A percentile compares a stretch with the other conserved stretches of the same genome.
These are phyloP conservation scores for Corrigiola litoralis DNA, from an alignment of 179 eudicot species.

Conservation along the genomic window DNA sequence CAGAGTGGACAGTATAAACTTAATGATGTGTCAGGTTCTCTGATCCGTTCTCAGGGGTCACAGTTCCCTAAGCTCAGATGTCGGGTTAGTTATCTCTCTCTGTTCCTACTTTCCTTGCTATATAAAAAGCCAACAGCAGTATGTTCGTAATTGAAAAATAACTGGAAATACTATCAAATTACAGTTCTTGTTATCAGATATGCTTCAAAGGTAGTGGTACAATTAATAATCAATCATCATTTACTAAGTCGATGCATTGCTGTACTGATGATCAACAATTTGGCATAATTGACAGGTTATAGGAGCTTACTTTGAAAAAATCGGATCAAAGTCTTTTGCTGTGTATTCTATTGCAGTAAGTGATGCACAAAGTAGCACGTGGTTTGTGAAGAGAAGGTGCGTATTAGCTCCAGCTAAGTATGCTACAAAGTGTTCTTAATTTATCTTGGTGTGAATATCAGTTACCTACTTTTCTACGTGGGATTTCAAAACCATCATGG, in stretches of 20 bases:
- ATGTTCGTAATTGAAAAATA: too few relatives aligned
- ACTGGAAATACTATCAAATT: too few relatives aligned
- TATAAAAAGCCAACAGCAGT: not conserved
- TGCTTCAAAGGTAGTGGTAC: too few relatives aligned
- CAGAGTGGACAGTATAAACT: conserved; percentile 28
- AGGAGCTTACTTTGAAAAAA: conserved; percentile 92
- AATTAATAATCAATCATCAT: not conserved
- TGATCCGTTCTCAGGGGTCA: conserved; percentile 50
- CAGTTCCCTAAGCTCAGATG: conserved; percentile 67
- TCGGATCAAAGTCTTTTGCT: conserved; percentile 90
- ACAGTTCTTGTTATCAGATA: too few relatives aligned
- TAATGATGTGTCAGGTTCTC: conserved; percentile 36
- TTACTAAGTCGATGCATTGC: not conserved
- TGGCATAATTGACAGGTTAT: conserved; percentile 50
- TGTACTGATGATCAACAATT: not conserved
- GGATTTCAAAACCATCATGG: not conserved
- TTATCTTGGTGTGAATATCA: not conserved
- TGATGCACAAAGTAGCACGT: conserved; percentile 64
- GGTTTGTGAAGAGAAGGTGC: conserved; percentile 98
- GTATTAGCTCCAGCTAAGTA: conserved; percentile 4
- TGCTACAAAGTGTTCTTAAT: not conserved
- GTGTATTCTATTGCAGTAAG: conserved; percentile 92
- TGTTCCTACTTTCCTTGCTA: not conserved
- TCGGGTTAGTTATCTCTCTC: conserved; percentile 53
- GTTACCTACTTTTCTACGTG: not conserved